These are phyloP conservation scores for Bruguiera sexangula DNA, from an alignment of 345 rosid genomes.

Conservation along the genomic window DNA sequence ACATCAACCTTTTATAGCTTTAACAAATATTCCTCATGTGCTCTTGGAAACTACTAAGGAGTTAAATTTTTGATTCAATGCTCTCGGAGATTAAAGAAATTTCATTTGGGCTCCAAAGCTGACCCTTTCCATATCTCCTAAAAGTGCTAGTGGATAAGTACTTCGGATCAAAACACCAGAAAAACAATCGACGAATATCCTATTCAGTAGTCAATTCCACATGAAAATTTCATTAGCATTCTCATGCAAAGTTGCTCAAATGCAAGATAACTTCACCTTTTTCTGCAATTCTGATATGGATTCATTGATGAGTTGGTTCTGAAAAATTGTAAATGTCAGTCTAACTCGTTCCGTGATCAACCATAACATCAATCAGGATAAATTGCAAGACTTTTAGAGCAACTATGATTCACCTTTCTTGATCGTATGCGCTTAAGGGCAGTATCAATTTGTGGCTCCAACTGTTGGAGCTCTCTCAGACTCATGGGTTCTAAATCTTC, in stretches of 20 bases:
- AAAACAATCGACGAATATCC: no score
- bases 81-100: no score
- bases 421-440: conserved; percentile 74
- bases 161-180: no score
- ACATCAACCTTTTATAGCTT: no score
- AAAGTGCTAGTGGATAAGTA: no score
- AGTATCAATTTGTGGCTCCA: conserved; percentile 79
- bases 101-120: no score
- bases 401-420: conserved; percentile 44
- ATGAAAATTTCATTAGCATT: no score
- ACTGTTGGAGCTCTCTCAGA: conserved; percentile 61
- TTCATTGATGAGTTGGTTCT: conserved; percentile 68
- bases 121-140: no score
- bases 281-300: conserved; percentile 60
- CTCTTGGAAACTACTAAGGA: no score
- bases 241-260: neutral
- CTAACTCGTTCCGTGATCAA: neutral
- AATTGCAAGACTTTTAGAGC: neutral
- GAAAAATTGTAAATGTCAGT: conserved; percentile 18
- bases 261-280: conserved; percentile 41
- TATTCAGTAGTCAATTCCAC: no score
- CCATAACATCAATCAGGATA: neutral
- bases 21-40: no score
- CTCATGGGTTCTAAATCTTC: conserved; percentile 61
- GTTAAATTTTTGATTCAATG: no score